Base-by-base conservation (phyloP, 1,139 yeast genomes). In the Debaryomyces coudertii region DNA sequence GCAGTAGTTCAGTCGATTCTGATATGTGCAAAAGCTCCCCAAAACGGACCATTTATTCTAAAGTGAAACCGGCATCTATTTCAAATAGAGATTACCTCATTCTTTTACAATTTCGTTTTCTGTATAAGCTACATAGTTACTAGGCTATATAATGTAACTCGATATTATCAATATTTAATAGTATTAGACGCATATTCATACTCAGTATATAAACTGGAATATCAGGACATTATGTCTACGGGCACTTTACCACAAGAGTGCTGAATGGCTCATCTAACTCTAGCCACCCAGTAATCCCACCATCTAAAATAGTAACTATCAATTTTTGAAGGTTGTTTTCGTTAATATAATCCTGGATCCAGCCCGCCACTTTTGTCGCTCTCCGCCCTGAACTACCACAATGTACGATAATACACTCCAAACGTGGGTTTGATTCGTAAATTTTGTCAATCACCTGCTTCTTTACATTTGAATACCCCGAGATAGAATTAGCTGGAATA, bases 361-460 rank as follows among this genome's bases (percentile, higher is more conserved):
- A 47, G 1, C 53, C 53, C 1, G 49, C 51, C 7, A 50, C 51
- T 12, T 43, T 43, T 7, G 49, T 22, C 5, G 53, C 52, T 39
- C 53, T 49, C 16, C 38, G 31, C 31, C 35, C 45, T 5, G 53
- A 49, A 34, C 52, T 47, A 34, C 47, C 47, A 28, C 52, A 50
- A 36, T 50, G 52, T 9, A 50, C 47, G 15, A 47, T 44, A 15
- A 50, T 47, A 4, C 28, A 23, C 15, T 45, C 36, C 11, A 42
- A 30, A 24, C 20, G 23, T 5, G 47, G 42, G n/a, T 45, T 47
- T 6, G 20, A 12, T 15, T 37, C 38, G 9, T 20, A 27, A 9
- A 49, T 31, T 11, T 38, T 46, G 24, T 49, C 51, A 29, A 48
- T 38, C n/a, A 44, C 48, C 28, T 29, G 27, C 7, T 14, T 36